Evolutionary conservation across 1,284 basidiomycete species (phyloP).

Genomic region (Cryptococcus sp.): DNA sequence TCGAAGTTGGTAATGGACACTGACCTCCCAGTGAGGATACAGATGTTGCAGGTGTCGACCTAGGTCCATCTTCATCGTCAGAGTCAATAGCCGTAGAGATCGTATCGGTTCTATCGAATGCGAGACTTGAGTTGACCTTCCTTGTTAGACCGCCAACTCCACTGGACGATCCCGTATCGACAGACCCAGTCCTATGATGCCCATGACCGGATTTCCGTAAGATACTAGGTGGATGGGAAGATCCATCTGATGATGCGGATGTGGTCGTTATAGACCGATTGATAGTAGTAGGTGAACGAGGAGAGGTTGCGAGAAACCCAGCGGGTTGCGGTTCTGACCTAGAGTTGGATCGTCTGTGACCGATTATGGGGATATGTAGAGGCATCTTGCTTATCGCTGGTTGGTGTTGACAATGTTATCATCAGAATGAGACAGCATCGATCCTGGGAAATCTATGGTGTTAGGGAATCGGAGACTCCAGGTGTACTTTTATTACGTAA

Average conservation of each 20-base stretch:
- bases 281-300: slow-evolving; percentile 11
- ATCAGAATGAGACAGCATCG: no score
- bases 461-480: no score
- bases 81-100: slow-evolving; percentile 13
- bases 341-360: not conserved
- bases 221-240: slow-evolving; percentile 1
- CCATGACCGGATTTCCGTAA: not conserved
- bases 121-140: slow-evolving; percentile 1
- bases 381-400: not conserved
- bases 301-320: slow-evolving; percentile 1
- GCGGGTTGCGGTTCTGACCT: not conserved
- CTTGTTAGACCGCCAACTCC: not conserved
- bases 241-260: not conserved
- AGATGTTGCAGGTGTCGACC: slow-evolving; percentile 30
- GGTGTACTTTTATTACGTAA: no score
- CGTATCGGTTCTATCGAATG: slow-evolving; percentile 25
- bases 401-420: no score
- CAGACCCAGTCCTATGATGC: not conserved
- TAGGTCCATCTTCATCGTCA: slow-evolving; percentile 9
- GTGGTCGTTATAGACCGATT: not conserved
- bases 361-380: not conserved
- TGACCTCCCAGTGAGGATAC: slow-evolving; percentile 26
- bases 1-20: slow-evolving; percentile 32
- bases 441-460: no score
- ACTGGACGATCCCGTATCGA: not conserved